A percentile compares a stretch with the other conserved stretches of the same genome.
Conservation (phyloP, 2,329 filamentous ascomycete genomes). For the Epichloe glyceriae region DNA sequence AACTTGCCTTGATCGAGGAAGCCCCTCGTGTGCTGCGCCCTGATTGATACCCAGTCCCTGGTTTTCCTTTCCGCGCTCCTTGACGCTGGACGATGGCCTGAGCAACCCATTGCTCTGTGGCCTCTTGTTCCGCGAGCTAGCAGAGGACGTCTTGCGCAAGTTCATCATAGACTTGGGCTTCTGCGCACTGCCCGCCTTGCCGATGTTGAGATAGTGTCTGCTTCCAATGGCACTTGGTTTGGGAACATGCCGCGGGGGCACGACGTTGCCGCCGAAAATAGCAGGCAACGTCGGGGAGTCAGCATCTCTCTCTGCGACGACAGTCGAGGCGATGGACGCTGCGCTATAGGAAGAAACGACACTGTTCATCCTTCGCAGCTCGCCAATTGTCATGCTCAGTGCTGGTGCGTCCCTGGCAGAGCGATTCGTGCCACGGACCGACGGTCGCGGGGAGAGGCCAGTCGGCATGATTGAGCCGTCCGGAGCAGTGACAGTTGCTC, state of each 20-base stretch:
- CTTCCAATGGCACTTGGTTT: conserved; percentile 23
- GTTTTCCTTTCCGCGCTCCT: conserved; percentile 19
- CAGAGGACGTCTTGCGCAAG: conserved; percentile 5
- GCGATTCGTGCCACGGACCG: conserved; percentile 9
- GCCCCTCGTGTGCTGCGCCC: conserved; percentile 8
- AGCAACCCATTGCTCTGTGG: background rate
- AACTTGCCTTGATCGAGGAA: conserved; percentile 8
- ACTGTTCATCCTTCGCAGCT: conserved; percentile 46
- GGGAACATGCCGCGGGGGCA: conserved; percentile 19
- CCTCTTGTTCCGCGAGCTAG: background rate
- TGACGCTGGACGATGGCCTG: background rate
- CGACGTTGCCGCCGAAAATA: conserved; percentile 25
- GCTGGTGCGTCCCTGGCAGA: conserved; percentile 9
- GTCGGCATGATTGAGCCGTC: conserved; percentile 16
- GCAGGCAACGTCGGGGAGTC: conserved; percentile 27
- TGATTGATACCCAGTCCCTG: conserved; percentile 8
- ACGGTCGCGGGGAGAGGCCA: conserved; percentile 16
- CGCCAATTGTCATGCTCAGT: conserved; percentile 32
- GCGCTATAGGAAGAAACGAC: conserved; percentile 32
- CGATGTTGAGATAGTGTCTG: conserved; percentile 35
- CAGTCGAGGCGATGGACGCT: conserved; percentile 22
- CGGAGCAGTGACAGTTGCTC: conserved; percentile 13
- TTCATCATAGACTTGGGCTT: conserved; percentile 11
- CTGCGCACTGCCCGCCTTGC: conserved; percentile 10
- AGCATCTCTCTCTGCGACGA: conserved; percentile 14